A percentile compares a stretch with the other conserved stretches of the same genome.
These are phyloP conservation scores for Starmerella scarabaei DNA, from an alignment of 805 yeast genomes.

Conservation along the genomic window DNA sequence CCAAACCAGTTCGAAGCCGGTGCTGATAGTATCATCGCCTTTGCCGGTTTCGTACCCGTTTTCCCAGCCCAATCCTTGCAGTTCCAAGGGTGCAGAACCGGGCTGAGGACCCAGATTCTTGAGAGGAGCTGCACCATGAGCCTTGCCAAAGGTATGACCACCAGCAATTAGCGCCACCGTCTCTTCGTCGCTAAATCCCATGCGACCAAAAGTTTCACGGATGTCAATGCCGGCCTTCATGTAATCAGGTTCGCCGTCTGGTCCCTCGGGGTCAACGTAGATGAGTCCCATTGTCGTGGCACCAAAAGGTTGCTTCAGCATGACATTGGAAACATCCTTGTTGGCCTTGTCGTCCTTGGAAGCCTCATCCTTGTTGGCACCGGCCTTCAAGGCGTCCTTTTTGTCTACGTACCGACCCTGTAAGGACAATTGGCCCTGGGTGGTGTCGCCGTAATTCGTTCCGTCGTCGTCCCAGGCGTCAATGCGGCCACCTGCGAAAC, in stretches of 20 bases:
- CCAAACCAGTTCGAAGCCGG: conserved; percentile 17
- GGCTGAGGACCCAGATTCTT: conserved; percentile 14
- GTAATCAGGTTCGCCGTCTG: conserved; percentile 13
- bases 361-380: not conserved
- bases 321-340: too few species aligned
- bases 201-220: conserved; percentile 14
- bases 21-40: conserved; percentile 15
- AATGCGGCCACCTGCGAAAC: conserved; percentile 14
- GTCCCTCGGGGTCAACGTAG: conserved; percentile 18
- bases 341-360: conserved; percentile 8
- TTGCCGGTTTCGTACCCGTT: conserved; percentile 11
- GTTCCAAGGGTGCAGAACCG: conserved; percentile 10
- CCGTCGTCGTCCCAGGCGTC: conserved; percentile 16
- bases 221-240: conserved; percentile 10
- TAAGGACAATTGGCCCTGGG: conserved; percentile 7
- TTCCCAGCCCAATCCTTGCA: conserved; percentile 18
- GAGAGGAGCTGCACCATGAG: conserved; percentile 15
- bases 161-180: conserved; percentile 17
- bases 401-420: conserved; percentile 8
- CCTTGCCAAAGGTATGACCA: conserved; percentile 17
- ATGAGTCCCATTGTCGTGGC: conserved; percentile 12
- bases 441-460: conserved; percentile 16
- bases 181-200: conserved; percentile 18
- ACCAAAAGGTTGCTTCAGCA: too few species aligned
- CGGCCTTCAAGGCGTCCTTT: too few species aligned